Evolutionary conservation across 306 rosid genomes (phyloP).

Genomic region (Cucumis melo): DNA sequence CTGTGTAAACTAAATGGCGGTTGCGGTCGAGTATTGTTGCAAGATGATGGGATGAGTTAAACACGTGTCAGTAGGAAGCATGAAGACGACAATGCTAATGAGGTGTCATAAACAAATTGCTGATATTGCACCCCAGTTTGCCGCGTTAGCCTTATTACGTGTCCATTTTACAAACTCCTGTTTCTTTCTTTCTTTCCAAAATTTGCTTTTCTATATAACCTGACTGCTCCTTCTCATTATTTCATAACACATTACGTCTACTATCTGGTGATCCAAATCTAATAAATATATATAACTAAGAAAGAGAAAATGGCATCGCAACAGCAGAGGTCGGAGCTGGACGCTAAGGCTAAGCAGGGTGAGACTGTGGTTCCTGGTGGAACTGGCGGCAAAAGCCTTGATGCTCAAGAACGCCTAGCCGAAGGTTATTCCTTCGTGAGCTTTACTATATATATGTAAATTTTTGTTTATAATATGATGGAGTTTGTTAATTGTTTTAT

Average conservation of each 20-base stretch:
- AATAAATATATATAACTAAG: too few relatives aligned
- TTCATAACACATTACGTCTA: too few relatives aligned
- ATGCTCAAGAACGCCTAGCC: slow-evolving; percentile 72
- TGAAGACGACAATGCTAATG: background rate
- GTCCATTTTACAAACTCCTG: background rate
- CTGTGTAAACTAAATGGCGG: too few relatives aligned
- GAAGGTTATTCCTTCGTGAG: slow-evolving; percentile 29
- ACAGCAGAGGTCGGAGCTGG: slow-evolving; percentile 30
- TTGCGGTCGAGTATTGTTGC: too few relatives aligned
- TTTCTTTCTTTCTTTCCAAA: background rate
- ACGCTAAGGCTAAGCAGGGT: slow-evolving; percentile 46
- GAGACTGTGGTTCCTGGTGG: slow-evolving; percentile 73
- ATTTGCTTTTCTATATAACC: background rate
- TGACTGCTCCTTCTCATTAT: background rate
- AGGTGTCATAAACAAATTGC: background rate
- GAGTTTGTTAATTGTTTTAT: too few relatives aligned
- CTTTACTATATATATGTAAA: too few relatives aligned
- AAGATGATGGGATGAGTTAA: background rate
- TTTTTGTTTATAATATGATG: too few relatives aligned
- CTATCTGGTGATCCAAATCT: too few relatives aligned
- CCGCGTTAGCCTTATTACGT: background rate
- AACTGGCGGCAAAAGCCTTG: slow-evolving; percentile 68
- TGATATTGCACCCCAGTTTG: background rate
- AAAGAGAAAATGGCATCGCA: slow-evolving; percentile 35
- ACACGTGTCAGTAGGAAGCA: background rate